These are phyloP conservation scores for Penicillium turbatum DNA, from an alignment of 495 filamentous ascomycete species.

Conservation along the genomic window DNA sequence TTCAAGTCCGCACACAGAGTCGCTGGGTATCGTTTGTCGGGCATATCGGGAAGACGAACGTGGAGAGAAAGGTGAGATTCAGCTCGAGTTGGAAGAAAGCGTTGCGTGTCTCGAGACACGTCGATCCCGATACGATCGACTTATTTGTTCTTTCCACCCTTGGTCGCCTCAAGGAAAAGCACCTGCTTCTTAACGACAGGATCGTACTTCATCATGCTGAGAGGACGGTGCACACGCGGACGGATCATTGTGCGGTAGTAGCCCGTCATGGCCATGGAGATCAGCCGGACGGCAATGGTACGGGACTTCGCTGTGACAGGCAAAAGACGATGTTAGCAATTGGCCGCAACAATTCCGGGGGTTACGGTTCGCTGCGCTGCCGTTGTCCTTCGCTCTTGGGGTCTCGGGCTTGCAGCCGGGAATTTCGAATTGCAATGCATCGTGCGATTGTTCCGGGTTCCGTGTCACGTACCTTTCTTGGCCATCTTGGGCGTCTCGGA, in stretches of 20 bases:
- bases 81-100: neutral
- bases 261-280: conserved; percentile 98
- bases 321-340: conserved; percentile 7
- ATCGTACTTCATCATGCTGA: conserved; percentile 99
- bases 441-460: neutral
- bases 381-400: neutral
- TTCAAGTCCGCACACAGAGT: neutral
- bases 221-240: conserved; percentile 71
- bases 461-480: conserved; percentile 25
- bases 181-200: conserved; percentile 95
- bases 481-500: conserved; percentile 28
- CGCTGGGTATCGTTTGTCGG: neutral
- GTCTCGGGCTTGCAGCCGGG: neutral
- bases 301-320: conserved; percentile 73
- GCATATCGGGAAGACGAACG: neutral
- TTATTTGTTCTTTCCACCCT: conserved; percentile 48
- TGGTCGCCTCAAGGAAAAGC: conserved; percentile 87
- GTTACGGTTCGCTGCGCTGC: neutral
- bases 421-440: neutral
- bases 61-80: neutral
- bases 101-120: neutral
- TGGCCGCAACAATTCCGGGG: neutral
- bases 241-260: conserved; percentile 89
- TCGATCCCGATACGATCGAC: neutral
- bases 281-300: conserved; percentile 83